Conservation (phyloP, 768 basidiomycete species). For the Tulasnella sp. region DNA sequence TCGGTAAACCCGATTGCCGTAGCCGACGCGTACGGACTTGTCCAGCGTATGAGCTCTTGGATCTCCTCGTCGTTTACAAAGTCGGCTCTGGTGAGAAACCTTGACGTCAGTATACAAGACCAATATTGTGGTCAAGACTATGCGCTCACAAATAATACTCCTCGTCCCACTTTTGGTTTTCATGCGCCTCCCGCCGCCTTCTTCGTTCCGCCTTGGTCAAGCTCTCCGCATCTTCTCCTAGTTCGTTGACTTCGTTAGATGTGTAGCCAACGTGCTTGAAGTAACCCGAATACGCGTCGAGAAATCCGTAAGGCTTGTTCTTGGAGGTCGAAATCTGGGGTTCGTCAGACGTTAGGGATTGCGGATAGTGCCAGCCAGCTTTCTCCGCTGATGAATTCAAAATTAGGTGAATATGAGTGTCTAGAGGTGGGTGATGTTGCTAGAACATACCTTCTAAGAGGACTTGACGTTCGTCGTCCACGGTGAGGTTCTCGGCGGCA, state of each 20-base stretch:
- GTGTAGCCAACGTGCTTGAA: constrained; percentile 59
- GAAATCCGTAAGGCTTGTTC: constrained; percentile 52
- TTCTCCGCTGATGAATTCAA: constrained; percentile 42
- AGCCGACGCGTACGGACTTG: constrained; percentile 41
- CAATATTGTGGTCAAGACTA: neutral
- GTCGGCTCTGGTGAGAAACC: constrained; percentile 50
- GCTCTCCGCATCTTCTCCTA: constrained; percentile 55
- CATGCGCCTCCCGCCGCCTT: constrained; percentile 41
- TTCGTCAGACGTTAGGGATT: constrained; percentile 31
- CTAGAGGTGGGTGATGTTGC: neutral
- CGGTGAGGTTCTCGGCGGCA: constrained; percentile 27
- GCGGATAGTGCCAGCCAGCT: constrained; percentile 71
- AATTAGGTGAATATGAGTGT: neutral
- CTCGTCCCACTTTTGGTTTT: constrained; percentile 70
- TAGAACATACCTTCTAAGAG: constrained; percentile 42
- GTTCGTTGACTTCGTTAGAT: constrained; percentile 74
- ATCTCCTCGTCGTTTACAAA: constrained; percentile 68
- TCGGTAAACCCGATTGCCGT: constrained; percentile 50
- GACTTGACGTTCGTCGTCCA: constrained; percentile 41
- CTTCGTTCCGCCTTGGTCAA: constrained; percentile 42
- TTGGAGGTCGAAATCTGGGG: constrained; percentile 30
- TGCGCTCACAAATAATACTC: constrained; percentile 67
- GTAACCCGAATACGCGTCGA: constrained; percentile 63
- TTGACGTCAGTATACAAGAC: constrained; percentile 6
- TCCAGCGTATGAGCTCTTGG: constrained; percentile 55